These are phyloP conservation scores for Boletus sp. DNA, from an alignment of 1,284 basidiomycete genomes.

Conservation along the genomic window DNA sequence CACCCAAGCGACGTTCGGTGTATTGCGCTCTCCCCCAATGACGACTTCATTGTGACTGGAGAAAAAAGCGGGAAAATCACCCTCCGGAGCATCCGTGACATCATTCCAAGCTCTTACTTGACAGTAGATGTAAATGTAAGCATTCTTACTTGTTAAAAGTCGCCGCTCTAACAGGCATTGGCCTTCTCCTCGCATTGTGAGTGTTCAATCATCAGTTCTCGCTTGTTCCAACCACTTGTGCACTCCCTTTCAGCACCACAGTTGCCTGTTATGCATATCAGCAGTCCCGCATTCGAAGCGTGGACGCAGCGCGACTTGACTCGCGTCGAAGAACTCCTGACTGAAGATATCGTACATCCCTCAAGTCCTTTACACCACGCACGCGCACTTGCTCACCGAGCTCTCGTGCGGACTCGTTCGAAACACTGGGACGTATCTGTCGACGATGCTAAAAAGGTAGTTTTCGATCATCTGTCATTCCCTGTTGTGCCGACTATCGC, in stretches of 20 bases:
- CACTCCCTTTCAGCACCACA: not conserved
- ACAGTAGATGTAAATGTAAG: not conserved
- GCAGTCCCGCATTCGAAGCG: not conserved
- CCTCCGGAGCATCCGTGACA: not conserved
- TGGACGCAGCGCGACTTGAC: not conserved
- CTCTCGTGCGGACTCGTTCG: constrained; percentile 1
- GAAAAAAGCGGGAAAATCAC: not conserved
- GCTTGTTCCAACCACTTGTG: not conserved
- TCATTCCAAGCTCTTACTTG: not conserved
- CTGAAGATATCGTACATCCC: not conserved
- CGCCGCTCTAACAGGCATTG: not conserved
- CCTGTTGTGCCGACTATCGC: not conserved
- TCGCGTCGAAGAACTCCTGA: not conserved
- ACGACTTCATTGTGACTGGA: not conserved
- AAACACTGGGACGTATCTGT: not conserved
- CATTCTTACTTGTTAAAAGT: not conserved
- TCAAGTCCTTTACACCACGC: not conserved
- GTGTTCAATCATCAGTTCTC: not conserved
- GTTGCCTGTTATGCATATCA: not conserved
- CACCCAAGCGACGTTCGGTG: not conserved
- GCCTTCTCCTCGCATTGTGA: not conserved
- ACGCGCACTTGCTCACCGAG: not conserved
- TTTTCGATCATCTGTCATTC: not conserved
- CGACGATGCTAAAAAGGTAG: constrained; percentile 1
- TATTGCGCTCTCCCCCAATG: not conserved